Conservation (phyloP, 2,329 filamentous ascomycete species). For the Calonectria ilicicola region DNA sequence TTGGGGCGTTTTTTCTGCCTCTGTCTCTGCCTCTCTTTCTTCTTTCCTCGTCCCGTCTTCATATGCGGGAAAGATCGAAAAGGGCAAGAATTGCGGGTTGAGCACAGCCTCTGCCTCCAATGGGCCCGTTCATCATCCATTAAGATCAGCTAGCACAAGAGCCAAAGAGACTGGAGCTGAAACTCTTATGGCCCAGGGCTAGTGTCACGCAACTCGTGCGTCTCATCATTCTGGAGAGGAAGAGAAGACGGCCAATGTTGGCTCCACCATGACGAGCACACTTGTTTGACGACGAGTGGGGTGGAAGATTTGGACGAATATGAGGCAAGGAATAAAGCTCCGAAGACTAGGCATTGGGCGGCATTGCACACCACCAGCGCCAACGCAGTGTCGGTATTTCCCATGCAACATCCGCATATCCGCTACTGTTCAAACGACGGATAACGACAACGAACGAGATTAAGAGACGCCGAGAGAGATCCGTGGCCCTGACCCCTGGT, state of each 20-base stretch:
- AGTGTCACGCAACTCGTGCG: constrained; percentile 15
- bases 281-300: neutral
- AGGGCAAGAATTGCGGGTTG: neutral
- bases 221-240: constrained; percentile 11
- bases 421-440: neutral
- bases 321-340: constrained; percentile 13
- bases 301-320: constrained; percentile 7
- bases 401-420: constrained; percentile 11
- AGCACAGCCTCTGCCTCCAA: constrained; percentile 4
- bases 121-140: neutral
- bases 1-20: neutral
- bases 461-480: constrained; percentile 27
- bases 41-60: neutral
- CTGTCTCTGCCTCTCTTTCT: neutral
- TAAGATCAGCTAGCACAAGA: constrained; percentile 1
- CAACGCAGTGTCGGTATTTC: neutral
- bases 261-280: neutral
- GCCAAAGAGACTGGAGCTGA: constrained; percentile 28
- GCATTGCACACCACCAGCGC: neutral
- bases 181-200: constrained; percentile 21
- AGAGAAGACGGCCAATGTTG: neutral
- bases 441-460: constrained; percentile 9
- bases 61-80: neutral
- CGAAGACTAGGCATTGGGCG: neutral
- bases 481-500: constrained; percentile 16